Evolutionary conservation across 495 filamentous ascomycete genomes (phyloP).

Genomic region (Penicillium fimorum): DNA sequence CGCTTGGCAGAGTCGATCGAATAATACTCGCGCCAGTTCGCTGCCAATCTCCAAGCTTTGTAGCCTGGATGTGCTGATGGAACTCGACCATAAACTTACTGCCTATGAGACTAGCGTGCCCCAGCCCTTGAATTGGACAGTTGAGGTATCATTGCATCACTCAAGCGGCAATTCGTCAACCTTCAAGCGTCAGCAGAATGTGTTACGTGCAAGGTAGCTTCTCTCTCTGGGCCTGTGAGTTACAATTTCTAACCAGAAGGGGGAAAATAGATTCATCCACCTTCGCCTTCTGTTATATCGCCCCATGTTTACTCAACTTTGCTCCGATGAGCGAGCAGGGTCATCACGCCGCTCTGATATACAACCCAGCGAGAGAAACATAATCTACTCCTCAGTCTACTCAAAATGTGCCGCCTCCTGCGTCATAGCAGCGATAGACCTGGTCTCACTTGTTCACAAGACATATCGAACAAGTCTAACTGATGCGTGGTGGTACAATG

Average conservation of each 20-base stretch:
- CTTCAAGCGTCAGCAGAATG: constrained; percentile 40
- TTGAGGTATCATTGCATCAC: constrained; percentile 6
- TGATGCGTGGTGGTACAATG: constrained; percentile 50
- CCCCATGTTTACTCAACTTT: constrained; percentile 47
- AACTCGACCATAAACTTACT: constrained; percentile 40
- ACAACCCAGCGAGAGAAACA: constrained; percentile 18
- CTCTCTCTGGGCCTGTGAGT: not conserved
- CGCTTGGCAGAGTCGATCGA: constrained; percentile 31
- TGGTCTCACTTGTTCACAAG: constrained; percentile 37
- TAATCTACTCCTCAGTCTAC: constrained; percentile 38
- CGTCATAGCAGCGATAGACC: constrained; percentile 38
- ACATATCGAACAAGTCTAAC: constrained; percentile 40
- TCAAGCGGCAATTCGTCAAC: constrained; percentile 16
- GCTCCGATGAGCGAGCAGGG: constrained; percentile 30
- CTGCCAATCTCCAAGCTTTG: constrained; percentile 17
- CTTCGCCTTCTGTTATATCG: constrained; percentile 47
- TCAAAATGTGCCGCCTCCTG: constrained; percentile 41
- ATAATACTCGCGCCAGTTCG: constrained; percentile 11
- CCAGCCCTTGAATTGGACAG: constrained; percentile 39
- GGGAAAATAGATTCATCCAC: constrained; percentile 38
- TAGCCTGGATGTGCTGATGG: constrained; percentile 40
- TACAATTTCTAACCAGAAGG: constrained; percentile 4
- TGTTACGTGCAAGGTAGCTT: constrained; percentile 39
- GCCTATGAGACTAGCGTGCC: constrained; percentile 36
- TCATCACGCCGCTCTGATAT: constrained; percentile 10